Conservation (phyloP, 345 rosid genomes). For the Aquilaria malaccensis region DNA sequence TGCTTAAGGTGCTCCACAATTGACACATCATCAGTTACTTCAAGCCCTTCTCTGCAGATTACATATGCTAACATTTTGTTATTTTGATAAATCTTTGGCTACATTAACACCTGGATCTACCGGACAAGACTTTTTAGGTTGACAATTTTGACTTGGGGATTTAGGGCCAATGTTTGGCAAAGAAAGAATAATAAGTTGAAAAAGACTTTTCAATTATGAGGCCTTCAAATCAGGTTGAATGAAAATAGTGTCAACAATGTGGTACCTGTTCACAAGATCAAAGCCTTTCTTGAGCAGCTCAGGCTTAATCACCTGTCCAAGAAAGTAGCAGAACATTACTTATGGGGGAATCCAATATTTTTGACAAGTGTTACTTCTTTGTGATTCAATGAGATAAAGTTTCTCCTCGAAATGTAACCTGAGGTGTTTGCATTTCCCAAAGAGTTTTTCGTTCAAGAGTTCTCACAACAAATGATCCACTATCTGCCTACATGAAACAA, state of each 20-base stretch:
- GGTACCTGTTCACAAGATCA: constrained; percentile 80
- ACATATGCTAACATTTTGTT: background rate
- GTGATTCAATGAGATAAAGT: background rate
- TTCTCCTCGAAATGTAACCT: constrained; percentile 36
- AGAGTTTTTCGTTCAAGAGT: constrained; percentile 87
- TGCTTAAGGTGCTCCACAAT: constrained; percentile 90
- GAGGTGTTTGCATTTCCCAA: constrained; percentile 99
- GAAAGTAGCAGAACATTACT: background rate
- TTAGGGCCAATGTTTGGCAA: background rate
- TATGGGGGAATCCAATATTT: constrained; percentile 6
- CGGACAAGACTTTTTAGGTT: background rate
- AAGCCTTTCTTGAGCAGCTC: constrained; percentile 76
- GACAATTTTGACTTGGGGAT: background rate
- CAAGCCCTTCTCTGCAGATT: constrained; percentile 61
- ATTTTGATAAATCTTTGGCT: background rate
- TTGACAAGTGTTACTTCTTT: background rate
- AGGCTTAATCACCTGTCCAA: constrained; percentile 69
- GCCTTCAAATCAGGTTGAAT: background rate
- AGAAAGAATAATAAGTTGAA: background rate
- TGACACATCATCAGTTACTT: constrained; percentile 93
- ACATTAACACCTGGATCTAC: background rate
- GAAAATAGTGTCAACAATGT: background rate
- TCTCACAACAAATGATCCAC: constrained; percentile 69
- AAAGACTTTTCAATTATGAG: background rate
- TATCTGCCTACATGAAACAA: constrained; percentile 45